These are phyloP conservation scores for Boletus reticuloceps DNA, from an alignment of 768 basidiomycete genomes.

Conservation along the genomic window DNA sequence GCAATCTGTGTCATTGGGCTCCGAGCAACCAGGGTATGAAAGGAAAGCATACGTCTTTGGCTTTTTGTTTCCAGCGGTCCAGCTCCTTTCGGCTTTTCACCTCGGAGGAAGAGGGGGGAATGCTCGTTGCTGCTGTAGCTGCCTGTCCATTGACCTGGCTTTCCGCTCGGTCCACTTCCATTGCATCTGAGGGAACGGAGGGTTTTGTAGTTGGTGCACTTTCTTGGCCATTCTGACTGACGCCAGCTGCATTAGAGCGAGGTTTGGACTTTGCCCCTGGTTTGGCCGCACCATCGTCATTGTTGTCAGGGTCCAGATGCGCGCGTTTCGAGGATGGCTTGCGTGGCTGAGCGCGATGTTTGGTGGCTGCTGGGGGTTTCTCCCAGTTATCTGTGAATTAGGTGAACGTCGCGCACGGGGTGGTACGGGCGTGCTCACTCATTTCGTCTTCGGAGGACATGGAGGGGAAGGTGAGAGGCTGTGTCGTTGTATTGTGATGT, in stretches of 20 bases:
- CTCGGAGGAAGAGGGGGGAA: constrained; percentile 12
- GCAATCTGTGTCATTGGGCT: not conserved
- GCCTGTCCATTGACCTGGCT: not conserved
- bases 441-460: constrained; percentile 36
- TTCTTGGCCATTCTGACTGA: constrained; percentile 7
- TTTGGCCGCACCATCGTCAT: constrained; percentile 1
- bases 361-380: constrained; percentile 7
- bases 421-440: constrained; percentile 17
- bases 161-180: constrained; percentile 15
- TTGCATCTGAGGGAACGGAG: constrained; percentile 8
- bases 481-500: constrained; percentile 18
- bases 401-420: constrained; percentile 18
- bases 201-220: constrained; percentile 7
- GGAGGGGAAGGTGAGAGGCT: constrained; percentile 14
- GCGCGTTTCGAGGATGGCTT: constrained; percentile 20
- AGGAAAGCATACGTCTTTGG: constrained; percentile 20
- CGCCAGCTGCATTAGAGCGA: constrained; percentile 6
- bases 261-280: constrained; percentile 16
- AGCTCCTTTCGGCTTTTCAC: constrained; percentile 21
- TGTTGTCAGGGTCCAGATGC: not conserved
- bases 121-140: constrained; percentile 8
- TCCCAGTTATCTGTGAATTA: constrained; percentile 27
- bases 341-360: constrained; percentile 15
- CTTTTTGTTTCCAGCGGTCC: constrained; percentile 32
- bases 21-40: not conserved